Base-by-base conservation (phyloP, 148 eudicot genomes). In the Beta vulgaris region DNA sequence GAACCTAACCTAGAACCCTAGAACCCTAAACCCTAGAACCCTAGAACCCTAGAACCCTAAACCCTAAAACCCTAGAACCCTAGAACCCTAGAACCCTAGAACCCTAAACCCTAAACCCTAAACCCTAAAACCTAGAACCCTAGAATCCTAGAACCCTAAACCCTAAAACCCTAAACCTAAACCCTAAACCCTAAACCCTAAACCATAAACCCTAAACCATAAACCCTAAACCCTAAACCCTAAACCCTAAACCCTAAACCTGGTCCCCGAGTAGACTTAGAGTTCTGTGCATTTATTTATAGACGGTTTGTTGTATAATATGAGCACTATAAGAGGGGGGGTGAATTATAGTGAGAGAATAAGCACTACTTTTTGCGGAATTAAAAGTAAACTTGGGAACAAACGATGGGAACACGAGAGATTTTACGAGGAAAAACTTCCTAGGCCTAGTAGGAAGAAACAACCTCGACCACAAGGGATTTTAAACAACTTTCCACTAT, bases 91-190 rank as follows among this genome's bases (percentile, higher is more conserved):
- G 51, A 76, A 72, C 73, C 73, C 53, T 53, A 76, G n/a, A 73
- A 65, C 78, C 78, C 55, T 32, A 76, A 76, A 58, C 78, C 73
- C 28, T 58, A 77, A 69, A 73, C 74, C 77, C 37, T 39, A 73
- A 61, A 64, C 76, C 76, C 34, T 39, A 77, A 69, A n/a, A n/a
- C 65, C 73, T 73, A 36, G 35, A 76, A 76, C 63, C 78, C 78
- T 53, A 36, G 68, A 76, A 31, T 73, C 78, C 23, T 28, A 76
- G 68, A 43, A 67, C 57, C 74, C 74, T 64, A 75, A 75, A 77
- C 80, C 80, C 80, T 77, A 61, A 77, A 70, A 74, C 75, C 71
- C 51, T 48, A 75, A 75, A 60, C 77, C 80, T 26, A 69, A 77
- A 29, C 68, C 73, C 57, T 19, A 70, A 70, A 49, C 75, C 75